Base-by-base conservation (phyloP, 768 basidiomycete species). In the Mycena floridula region DNA sequence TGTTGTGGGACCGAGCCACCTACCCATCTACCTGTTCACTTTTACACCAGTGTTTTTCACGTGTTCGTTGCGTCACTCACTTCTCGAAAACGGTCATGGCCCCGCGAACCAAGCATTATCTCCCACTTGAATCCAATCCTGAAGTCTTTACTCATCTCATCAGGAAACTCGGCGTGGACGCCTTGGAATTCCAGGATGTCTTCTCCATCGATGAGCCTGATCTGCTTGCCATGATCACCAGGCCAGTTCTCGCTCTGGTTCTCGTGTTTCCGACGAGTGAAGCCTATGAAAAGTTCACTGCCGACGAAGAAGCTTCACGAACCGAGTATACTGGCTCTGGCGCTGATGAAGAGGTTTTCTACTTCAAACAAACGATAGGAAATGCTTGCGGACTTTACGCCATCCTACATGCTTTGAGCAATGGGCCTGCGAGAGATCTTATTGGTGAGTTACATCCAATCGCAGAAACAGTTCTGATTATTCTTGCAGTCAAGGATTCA, bases 321-420 rank as follows among this genome's bases (percentile, higher is more conserved):
- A 45, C 50, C 1, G 50, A 48, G 7, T 66, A 66, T 43, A 50
- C 49, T 16, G 64, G 63, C 15, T 48, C 46, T 24, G 66, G 65
- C 18, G 54, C 56, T 25, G 49, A 44, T 7, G 66, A 67, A 44
- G 56, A 56, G 9, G 62, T 60, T n/a, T 46, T 64, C 16, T 68
- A 65, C 65, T 65, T 59, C 49, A 46, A 61, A 37, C 66, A 68
- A 45, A 66, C 64, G 18, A 68, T 68, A 35, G 48, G 57, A 16
- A 67, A 68, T 42, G 66, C 66, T 2, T 68, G 66, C 43, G 66
- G 66, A 2, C 51, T 68, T 5, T 66, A 67, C 44, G 66, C 56
- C 1, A 57, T 67, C 37, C 43, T 68, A 35, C 66, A 68, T 45
- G 58, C 61, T 4, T 47, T 64, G 11, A 59, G 54, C 5, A 68